Conservation (phyloP, 768 basidiomycete genomes). For the Obba rivulosa region DNA sequence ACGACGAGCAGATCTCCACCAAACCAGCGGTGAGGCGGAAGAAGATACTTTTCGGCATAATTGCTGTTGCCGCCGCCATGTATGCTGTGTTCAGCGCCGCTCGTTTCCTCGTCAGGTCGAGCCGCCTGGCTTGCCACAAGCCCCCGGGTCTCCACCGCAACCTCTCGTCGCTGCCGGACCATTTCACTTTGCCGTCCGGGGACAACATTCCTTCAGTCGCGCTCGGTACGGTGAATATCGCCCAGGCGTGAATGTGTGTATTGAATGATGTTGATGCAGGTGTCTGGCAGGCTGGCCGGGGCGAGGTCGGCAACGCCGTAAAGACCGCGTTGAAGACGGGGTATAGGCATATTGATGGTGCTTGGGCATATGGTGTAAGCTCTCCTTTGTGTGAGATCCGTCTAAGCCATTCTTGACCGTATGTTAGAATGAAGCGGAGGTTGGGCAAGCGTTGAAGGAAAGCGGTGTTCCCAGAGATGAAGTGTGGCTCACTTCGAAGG, state of each 20-base stretch:
- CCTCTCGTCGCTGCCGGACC: slow-evolving; percentile 31
- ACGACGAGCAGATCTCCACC: no score
- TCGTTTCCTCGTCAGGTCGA: no score
- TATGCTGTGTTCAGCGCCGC: no score
- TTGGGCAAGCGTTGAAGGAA: slow-evolving; percentile 55
- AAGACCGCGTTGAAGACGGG: slow-evolving; percentile 59
- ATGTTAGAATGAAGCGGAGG: slow-evolving; percentile 62
- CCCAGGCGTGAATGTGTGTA: background rate
- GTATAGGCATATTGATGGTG: slow-evolving; percentile 70
- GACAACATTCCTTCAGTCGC: slow-evolving; percentile 65
- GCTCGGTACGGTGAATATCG: slow-evolving; percentile 37
- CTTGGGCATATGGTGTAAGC: slow-evolving; percentile 61
- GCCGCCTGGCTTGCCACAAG: background rate
- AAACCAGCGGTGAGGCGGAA: no score
- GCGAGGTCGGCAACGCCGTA: slow-evolving; percentile 65
- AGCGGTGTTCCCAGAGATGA: slow-evolving; percentile 58
- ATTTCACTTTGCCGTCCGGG: slow-evolving; percentile 60
- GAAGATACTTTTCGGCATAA: no score
- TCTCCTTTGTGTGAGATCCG: background rate
- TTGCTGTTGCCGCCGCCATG: no score
- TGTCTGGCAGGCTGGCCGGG: slow-evolving; percentile 53
- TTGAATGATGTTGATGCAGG: slow-evolving; percentile 30
- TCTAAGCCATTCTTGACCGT: background rate
- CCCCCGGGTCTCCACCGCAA: slow-evolving; percentile 11
- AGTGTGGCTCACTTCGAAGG: slow-evolving; percentile 65